phyloP scores from a whole-genome alignment of 345 rosid genomes.

The Passiflora organensis region DNA sequence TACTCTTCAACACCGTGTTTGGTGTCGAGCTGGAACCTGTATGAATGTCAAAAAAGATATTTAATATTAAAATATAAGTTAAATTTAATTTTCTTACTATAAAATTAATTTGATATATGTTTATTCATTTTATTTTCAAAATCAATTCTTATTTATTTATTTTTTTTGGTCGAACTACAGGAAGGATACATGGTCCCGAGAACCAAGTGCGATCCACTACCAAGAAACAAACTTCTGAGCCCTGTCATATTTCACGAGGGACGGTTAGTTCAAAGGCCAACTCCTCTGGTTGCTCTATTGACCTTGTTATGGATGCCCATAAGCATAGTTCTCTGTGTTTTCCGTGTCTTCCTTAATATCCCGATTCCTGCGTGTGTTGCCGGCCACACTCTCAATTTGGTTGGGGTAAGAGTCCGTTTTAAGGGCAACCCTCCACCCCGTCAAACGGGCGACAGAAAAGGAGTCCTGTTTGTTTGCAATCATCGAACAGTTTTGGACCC shows the following conservation, averaged over 20 bases:
- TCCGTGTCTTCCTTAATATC: conserved; percentile 54
- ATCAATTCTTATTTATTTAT: too few relatives aligned
- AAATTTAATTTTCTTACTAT: too few relatives aligned
- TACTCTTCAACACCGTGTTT: too few relatives aligned
- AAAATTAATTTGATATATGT: too few relatives aligned
- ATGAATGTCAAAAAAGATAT: too few relatives aligned
- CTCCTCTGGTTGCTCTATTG: conserved; percentile 54
- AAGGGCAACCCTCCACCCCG: conserved; percentile 75
- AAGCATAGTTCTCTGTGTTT: conserved; percentile 46
- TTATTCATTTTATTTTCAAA: too few relatives aligned
- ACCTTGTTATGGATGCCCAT: conserved; percentile 69
- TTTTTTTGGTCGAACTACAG: conserved; percentile 25
- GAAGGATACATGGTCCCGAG: conserved; percentile 67
- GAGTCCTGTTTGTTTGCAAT: conserved; percentile 84
- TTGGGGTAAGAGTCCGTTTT: conserved; percentile 49
- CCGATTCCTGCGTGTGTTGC: conserved; percentile 64
- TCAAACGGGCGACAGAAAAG: conserved; percentile 63
- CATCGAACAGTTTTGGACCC: conserved; percentile 88
- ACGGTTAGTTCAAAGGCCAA: conserved; percentile 61
- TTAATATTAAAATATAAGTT: too few relatives aligned
- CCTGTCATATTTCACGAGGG: conserved; percentile 76
- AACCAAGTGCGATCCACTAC: conserved; percentile 58
- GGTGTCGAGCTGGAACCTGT: too few relatives aligned
- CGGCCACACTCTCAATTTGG: conserved; percentile 44
- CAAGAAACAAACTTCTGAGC: conserved; percentile 64